Base-by-base conservation (phyloP, 768 basidiomycete genomes). In the Kwoniella newhampshirensis region DNA sequence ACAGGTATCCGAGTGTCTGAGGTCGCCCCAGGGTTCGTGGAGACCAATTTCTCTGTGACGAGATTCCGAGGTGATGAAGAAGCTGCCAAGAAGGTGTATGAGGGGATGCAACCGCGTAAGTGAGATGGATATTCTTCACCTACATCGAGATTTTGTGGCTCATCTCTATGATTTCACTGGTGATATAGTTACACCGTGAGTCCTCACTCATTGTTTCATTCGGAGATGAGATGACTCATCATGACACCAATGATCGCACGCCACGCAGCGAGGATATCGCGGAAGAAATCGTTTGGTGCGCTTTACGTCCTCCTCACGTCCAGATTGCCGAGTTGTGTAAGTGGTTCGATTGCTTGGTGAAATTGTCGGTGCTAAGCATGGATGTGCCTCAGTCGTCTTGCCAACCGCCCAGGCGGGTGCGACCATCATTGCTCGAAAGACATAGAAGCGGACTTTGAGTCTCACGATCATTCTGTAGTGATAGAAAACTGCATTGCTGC, bases 211-310 rank as follows among this genome's bases (percentile, higher is more conserved):
- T n/a, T n/a, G n/a, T n/a, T n/a, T n/a, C n/a, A n/a, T n/a, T n/a
- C n/a, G n/a, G 6, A 15, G 44, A 46, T 15, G 4, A 9, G 13
- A 4, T 25, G 21, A 23, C 44, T 11, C 44, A 46, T 23, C 6
- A 23, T 28, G 17, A 8, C 42, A 44, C 42, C 9, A 23, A n/a
- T 8, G 35, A 37, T n/a, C 35, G 8, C n/a, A 21, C 7, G 17
- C 41, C 50, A 17, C 42, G 47, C 5, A 60, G 86, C 4, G 81
- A 85, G 60, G 90, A 94, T 70, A 86, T 94, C 41, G 93, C 93
- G 0, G 93, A 97, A 72, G 92, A 94, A 75, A 91, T 97, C 68
- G 89, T 91, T 21, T 97, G 92, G 92, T 86, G 86, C 15, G 93
- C 93, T 20, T 81, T 60, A 27, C 57, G 60, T 42, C 61, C 57